phyloP scores from a whole-genome alignment of 2,329 filamentous ascomycete genomes.

The Aspergillus quadricinctus region DNA sequence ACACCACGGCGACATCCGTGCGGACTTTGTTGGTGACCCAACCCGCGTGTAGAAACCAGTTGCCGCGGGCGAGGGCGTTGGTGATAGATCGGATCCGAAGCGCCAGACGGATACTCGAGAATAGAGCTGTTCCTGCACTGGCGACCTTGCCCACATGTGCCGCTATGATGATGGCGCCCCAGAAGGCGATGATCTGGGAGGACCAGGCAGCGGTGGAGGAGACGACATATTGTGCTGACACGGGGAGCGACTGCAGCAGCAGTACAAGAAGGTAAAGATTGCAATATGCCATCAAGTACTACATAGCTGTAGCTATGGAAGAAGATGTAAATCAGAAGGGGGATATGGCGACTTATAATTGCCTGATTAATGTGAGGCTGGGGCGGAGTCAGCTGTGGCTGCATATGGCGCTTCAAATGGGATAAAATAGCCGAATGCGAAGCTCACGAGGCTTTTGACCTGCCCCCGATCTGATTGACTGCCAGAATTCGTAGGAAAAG shows the following conservation, averaged over 20 bases:
- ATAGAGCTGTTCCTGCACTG: neutral
- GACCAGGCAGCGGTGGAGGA: conserved; percentile 2
- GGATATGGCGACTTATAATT: neutral
- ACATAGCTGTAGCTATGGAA: neutral
- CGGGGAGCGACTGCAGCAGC: neutral
- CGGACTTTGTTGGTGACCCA: neutral
- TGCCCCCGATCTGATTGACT: no score
- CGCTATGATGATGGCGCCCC: conserved; percentile 4
- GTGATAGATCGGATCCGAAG: neutral
- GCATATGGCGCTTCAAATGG: neutral
- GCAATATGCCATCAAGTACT: neutral
- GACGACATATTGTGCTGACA: neutral
- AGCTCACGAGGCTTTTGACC: no score
- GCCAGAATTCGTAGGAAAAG: no score
- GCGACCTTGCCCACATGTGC: neutral
- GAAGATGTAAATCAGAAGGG: neutral
- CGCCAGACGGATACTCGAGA: neutral
- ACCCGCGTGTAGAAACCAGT: neutral
- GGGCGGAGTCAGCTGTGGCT: neutral
- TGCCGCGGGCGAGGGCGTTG: neutral
- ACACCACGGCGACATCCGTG: neutral
- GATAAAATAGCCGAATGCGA: neutral
- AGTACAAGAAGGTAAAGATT: neutral
- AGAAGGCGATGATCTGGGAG: conserved; percentile 2
- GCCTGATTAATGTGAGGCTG: neutral